Evolutionary conservation across 2,329 filamentous ascomycete genomes (phyloP).

Genomic region (Beauveria australis): DNA sequence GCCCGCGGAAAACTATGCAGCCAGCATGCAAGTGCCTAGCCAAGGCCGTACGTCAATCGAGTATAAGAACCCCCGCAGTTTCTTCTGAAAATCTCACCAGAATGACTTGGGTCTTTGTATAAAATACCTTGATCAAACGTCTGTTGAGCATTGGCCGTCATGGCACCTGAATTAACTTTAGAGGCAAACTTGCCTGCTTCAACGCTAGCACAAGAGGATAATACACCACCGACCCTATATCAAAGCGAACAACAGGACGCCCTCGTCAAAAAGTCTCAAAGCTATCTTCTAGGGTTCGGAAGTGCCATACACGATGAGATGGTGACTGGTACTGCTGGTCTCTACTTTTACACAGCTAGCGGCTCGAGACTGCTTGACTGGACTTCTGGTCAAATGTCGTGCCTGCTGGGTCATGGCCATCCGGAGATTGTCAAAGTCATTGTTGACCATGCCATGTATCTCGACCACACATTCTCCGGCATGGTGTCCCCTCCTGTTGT

Average conservation of each 20-base stretch:
- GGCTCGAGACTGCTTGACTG: slow-evolving; percentile 45
- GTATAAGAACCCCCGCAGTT: not conserved
- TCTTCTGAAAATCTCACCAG: not conserved
- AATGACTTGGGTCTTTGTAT: too few species aligned
- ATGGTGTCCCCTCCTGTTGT: slow-evolving; percentile 53
- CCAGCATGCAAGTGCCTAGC: not conserved
- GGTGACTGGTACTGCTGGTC: slow-evolving; percentile 34
- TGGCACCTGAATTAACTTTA: slow-evolving; percentile 16
- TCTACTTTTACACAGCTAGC: slow-evolving; percentile 36
- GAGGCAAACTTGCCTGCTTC: not conserved
- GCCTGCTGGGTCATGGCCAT: slow-evolving; percentile 48
- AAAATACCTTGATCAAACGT: not conserved
- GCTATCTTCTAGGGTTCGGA: slow-evolving; percentile 20
- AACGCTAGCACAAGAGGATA: slow-evolving; percentile 5
- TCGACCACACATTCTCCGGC: slow-evolving; percentile 51
- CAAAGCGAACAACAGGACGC: slow-evolving; percentile 14
- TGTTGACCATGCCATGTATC: slow-evolving; percentile 35
- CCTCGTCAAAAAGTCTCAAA: slow-evolving; percentile 17
- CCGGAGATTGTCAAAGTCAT: slow-evolving; percentile 49
- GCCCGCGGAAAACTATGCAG: slow-evolving; percentile 11
- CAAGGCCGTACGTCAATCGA: not conserved
- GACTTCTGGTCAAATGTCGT: slow-evolving; percentile 55
- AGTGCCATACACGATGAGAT: slow-evolving; percentile 24
- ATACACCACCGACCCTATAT: slow-evolving; percentile 16
- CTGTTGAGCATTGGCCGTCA: slow-evolving; percentile 5